phyloP scores from a whole-genome alignment of 441 rosid species.

The Metrosideros polymorpha region DNA sequence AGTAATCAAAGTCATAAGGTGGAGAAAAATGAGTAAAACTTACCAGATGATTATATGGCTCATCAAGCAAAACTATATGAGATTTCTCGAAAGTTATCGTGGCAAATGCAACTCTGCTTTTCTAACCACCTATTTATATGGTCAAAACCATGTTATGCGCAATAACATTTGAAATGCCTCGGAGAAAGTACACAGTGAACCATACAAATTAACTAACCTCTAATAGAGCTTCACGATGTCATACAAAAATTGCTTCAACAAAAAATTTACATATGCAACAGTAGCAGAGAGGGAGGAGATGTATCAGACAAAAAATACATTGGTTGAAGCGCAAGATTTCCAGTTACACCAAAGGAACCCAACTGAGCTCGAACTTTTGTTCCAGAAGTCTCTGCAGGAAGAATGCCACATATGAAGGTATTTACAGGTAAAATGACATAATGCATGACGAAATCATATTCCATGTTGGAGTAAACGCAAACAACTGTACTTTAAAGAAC shows the following conservation, averaged over 20 bases:
- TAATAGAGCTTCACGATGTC: not conserved
- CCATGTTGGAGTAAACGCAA: too few relatives aligned
- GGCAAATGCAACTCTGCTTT: not conserved
- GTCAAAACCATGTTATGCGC: not conserved
- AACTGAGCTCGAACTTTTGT: not conserved
- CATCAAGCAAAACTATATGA: not conserved
- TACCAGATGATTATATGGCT: not conserved
- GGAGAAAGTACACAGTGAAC: not conserved
- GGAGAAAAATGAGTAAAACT: not conserved
- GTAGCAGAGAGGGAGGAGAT: not conserved
- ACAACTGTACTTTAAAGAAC: not conserved
- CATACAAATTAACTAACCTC: not conserved
- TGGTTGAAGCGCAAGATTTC: not conserved
- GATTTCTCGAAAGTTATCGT: not conserved
- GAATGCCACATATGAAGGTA: not conserved
- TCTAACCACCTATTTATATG: not conserved
- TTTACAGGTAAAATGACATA: not conserved
- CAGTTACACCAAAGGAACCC: not conserved
- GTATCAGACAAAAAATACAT: not conserved
- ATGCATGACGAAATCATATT: too few relatives aligned
- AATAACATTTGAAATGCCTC: not conserved
- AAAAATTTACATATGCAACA: not conserved
- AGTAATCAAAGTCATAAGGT: not conserved
- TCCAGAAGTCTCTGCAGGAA: not conserved
- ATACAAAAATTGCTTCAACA: not conserved